Conservation (phyloP, 257 asterid species). For the Cruciata laevipes region DNA sequence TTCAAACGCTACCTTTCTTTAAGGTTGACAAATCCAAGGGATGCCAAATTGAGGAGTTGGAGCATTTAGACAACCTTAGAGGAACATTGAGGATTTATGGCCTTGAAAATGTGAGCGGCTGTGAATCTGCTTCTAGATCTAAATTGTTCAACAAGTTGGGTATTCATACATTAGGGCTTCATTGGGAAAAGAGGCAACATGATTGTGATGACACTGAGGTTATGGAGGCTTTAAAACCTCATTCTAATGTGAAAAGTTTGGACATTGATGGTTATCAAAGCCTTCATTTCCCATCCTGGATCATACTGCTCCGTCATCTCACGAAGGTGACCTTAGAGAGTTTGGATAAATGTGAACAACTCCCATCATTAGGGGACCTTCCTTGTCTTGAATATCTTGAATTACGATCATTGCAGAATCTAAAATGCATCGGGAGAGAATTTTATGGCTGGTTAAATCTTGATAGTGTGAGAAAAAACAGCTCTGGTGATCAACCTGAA, state of each 20-base stretch:
- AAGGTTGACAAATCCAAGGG: background rate
- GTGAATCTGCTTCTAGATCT: background rate
- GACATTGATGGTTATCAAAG: constrained; percentile 9
- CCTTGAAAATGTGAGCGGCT: constrained; percentile 4
- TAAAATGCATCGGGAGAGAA: background rate
- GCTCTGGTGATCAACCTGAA: background rate
- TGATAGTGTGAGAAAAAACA: background rate
- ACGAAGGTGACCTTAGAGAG: background rate
- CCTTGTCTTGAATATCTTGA: background rate
- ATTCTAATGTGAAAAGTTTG: constrained; percentile 14
- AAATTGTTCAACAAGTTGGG: background rate
- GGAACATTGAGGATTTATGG: constrained; percentile 16
- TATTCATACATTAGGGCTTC: background rate
- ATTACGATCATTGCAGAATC: background rate
- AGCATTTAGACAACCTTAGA: constrained; percentile 13
- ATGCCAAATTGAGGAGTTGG: constrained; percentile 21
- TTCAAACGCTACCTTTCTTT: constrained; percentile 18
- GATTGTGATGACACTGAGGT: background rate
- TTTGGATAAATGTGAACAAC: background rate
- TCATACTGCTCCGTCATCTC: background rate
- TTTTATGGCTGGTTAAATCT: background rate
- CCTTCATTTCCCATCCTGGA: constrained; percentile 23
- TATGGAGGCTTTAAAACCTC: constrained; percentile 21
- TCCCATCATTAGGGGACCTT: constrained; percentile 22
- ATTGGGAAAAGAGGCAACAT: background rate